A percentile compares a stretch with the other conserved stretches of the same genome.
phyloP scores from a whole-genome alignment of 2,329 filamentous ascomycete species.

The Talaromyces verruculosus region DNA sequence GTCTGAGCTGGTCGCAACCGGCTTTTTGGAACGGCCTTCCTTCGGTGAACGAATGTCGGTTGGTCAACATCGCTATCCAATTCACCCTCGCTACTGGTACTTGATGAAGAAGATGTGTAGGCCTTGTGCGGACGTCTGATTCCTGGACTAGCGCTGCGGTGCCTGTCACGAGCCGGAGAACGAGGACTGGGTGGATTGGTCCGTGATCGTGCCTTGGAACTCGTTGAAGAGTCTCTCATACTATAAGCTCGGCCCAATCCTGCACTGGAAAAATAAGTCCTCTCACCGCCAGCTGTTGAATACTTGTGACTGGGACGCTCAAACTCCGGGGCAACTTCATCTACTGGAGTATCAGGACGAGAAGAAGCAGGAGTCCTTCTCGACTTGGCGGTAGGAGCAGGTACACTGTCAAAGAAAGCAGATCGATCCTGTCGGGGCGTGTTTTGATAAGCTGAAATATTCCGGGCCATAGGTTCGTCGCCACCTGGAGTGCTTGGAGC shows the following conservation, averaged over 20 bases:
- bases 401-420: constrained; percentile 40
- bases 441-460: constrained; percentile 52
- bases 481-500: constrained; percentile 59
- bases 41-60: constrained; percentile 29
- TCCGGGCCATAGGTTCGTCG: constrained; percentile 58
- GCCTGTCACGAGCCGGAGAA: constrained; percentile 33
- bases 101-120: constrained; percentile 37
- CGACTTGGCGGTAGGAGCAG: constrained; percentile 45
- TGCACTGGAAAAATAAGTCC: constrained; percentile 55
- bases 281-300: constrained; percentile 55
- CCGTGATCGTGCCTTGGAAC: constrained; percentile 34
- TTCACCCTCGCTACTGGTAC: constrained; percentile 43
- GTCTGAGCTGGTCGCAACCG: constrained; percentile 36
- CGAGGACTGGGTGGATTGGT: constrained; percentile 40
- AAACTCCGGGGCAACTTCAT: constrained; percentile 42
- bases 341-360: constrained; percentile 24
- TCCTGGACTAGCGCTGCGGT: constrained; percentile 48
- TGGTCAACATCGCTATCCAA: constrained; percentile 19
- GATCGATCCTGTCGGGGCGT: constrained; percentile 36
- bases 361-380: constrained; percentile 38
- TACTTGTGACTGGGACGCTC: constrained; percentile 58
- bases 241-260: constrained; percentile 55
- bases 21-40: constrained; percentile 45
- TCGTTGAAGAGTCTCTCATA: constrained; percentile 51
- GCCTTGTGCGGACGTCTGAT: constrained; percentile 35